Evolutionary conservation across 1,284 basidiomycete species (phyloP).

Genomic region (Trametes sp.): DNA sequence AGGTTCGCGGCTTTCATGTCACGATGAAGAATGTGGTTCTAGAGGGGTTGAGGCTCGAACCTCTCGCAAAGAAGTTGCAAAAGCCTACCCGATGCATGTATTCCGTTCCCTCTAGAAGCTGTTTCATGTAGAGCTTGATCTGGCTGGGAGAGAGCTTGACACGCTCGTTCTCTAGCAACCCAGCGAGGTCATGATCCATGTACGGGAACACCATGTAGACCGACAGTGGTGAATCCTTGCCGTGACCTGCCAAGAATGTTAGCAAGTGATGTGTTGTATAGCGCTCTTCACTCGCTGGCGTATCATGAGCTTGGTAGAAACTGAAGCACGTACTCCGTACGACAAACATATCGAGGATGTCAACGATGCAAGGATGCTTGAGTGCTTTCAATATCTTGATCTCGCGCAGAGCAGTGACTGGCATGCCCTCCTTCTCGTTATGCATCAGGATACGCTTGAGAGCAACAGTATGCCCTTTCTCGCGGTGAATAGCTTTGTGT

Average conservation of each 20-base stretch:
- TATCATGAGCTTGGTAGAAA: background rate
- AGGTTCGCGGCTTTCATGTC: constrained; percentile 99
- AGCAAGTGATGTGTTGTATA: background rate
- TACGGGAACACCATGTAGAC: constrained; percentile 99
- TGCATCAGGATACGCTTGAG: constrained; percentile 97
- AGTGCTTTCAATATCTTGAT: constrained; percentile 96
- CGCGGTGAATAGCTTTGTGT: constrained; percentile 80
- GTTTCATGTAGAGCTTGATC: constrained; percentile 96
- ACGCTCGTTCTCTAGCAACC: constrained; percentile 89
- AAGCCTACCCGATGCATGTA: constrained; percentile 88
- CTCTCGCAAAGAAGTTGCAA: constrained; percentile 9
- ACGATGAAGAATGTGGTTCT: constrained; percentile 97
- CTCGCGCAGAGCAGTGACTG: constrained; percentile 96
- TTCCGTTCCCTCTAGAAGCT: constrained; percentile 92
- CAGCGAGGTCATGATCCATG: constrained; percentile 99
- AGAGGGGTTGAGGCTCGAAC: constrained; percentile 21
- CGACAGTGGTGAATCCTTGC: constrained; percentile 73
- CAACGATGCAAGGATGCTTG: constrained; percentile 86
- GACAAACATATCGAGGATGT: constrained; percentile 93
- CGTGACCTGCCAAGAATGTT: constrained; percentile 52
- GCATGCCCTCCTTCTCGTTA: constrained; percentile 95
- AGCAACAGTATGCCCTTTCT: constrained; percentile 76
- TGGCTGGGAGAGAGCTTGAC: constrained; percentile 83
- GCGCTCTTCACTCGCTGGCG: background rate
- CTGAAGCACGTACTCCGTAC: constrained; percentile 61